Conservation (phyloP, 2,329 filamentous ascomycete genomes). For the Tolypocladium ovalisporum region DNA sequence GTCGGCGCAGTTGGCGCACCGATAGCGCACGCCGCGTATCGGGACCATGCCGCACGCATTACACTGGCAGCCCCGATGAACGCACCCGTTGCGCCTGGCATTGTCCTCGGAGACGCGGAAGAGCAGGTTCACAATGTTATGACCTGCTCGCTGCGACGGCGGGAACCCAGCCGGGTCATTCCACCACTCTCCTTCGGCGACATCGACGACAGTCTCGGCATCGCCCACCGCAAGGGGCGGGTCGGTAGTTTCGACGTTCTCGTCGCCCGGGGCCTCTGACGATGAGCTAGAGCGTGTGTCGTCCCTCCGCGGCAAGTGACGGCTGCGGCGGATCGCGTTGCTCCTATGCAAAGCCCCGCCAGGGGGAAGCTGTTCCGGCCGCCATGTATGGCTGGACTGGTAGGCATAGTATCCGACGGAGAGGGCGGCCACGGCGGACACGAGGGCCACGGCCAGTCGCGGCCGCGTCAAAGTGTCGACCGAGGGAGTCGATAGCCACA, state of each 20-base stretch:
- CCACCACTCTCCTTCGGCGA: constrained; percentile 40
- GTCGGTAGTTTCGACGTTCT: constrained; percentile 26
- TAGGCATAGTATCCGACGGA: constrained; percentile 51
- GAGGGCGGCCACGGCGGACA: constrained; percentile 44
- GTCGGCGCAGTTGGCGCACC: constrained; percentile 91
- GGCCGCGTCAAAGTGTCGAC: constrained; percentile 44
- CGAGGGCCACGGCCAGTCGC: constrained; percentile 41
- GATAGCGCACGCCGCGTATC: constrained; percentile 85
- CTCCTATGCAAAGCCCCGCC: constrained; percentile 46
- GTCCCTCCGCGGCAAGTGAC: constrained; percentile 20
- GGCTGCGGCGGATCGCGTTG: constrained; percentile 51
- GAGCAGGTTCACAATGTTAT: constrained; percentile 74
- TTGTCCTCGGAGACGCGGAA: constrained; percentile 94
- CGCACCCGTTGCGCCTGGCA: constrained; percentile 74
- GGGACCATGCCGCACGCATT: constrained; percentile 81
- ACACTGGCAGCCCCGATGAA: constrained; percentile 86
- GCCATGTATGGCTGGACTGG: constrained; percentile 17
- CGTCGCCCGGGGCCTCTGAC: constrained; percentile 30
- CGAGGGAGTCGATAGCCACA: constrained; percentile 37
- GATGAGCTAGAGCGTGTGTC: constrained; percentile 30
- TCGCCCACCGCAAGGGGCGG: constrained; percentile 20
- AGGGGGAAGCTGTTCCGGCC: constrained; percentile 10
- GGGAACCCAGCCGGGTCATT: constrained; percentile 30
- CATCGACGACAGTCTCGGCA: constrained; percentile 27
- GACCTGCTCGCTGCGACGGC: constrained; percentile 45